Evolutionary conservation across 306 rosid species (phyloP).

Genomic region (Pueraria montana): DNA sequence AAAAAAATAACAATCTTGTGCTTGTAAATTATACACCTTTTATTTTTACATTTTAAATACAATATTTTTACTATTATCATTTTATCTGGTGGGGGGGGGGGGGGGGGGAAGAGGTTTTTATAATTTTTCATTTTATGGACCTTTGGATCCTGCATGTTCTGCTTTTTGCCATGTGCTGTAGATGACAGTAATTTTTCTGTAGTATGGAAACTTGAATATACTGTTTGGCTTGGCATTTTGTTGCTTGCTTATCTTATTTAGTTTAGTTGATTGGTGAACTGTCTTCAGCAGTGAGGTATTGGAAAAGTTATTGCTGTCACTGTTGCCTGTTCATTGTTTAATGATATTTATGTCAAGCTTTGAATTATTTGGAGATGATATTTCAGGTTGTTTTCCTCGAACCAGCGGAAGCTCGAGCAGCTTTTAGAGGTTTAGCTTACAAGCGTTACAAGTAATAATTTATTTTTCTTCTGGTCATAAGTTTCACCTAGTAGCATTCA

Average conservation of each 20-base stretch:
- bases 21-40: not conserved
- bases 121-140: slow-evolving; percentile 12
- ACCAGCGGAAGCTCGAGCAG: slow-evolving; percentile 83
- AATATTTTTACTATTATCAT: not conserved
- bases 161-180: slow-evolving; percentile 17
- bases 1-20: slow-evolving; percentile 17
- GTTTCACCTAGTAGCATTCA: slow-evolving; percentile 33
- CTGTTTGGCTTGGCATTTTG: slow-evolving; percentile 9
- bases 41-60: not conserved
- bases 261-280: slow-evolving; percentile 16
- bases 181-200: not conserved
- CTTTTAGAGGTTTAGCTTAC: slow-evolving; percentile 88
- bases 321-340: not conserved
- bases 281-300: not conserved
- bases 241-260: not conserved
- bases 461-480: slow-evolving; percentile 30
- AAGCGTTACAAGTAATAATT: slow-evolving; percentile 83
- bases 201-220: slow-evolving; percentile 21
- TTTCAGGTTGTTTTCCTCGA: slow-evolving; percentile 90
- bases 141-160: not conserved
- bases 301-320: slow-evolving; percentile 18
- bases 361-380: slow-evolving; percentile 51
- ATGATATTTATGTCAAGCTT: slow-evolving; percentile 40
- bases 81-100: not conserved
- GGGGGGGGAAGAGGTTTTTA: too few relatives aligned